Percentiles rank a stretch among this genome's conserved stretches.
Evolutionary conservation across 192 early-diverging fungal species (phyloP).

Genomic region (Backusella tarrabulga): DNA sequence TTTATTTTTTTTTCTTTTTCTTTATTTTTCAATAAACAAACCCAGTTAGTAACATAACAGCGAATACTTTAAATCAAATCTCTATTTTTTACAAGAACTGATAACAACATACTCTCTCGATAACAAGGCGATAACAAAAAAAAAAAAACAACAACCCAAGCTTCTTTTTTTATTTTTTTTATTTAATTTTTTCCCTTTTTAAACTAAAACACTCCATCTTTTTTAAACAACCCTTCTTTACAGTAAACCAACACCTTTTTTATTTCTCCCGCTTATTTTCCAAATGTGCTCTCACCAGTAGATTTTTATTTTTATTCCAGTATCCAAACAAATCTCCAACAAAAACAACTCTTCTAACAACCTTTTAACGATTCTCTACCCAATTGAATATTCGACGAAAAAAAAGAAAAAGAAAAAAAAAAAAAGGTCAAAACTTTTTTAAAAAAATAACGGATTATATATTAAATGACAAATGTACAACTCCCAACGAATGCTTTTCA

Average conservation of each 20-base stretch:
- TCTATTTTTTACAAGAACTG: background rate
- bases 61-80: background rate
- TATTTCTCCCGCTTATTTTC: background rate
- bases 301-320: background rate
- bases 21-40: background rate
- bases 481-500: background rate
- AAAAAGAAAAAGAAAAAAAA: slow-evolving; percentile 6
- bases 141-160: background rate
- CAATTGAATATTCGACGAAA: background rate
- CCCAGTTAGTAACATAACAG: background rate
- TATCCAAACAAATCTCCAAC: background rate
- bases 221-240: background rate
- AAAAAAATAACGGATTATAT: slow-evolving; percentile 1
- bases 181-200: background rate
- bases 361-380: background rate
- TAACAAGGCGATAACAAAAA: background rate
- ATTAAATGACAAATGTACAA: slow-evolving; percentile 15
- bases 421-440: background rate
- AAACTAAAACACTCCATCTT: background rate
- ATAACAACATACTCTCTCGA: background rate
- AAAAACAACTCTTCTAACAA: background rate
- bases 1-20: slow-evolving; percentile 4
- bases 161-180: background rate
- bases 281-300: background rate
- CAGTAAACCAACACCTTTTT: background rate